Conservation (phyloP, 2,329 filamentous ascomycete species). For the Trichoderma sp. region DNA sequence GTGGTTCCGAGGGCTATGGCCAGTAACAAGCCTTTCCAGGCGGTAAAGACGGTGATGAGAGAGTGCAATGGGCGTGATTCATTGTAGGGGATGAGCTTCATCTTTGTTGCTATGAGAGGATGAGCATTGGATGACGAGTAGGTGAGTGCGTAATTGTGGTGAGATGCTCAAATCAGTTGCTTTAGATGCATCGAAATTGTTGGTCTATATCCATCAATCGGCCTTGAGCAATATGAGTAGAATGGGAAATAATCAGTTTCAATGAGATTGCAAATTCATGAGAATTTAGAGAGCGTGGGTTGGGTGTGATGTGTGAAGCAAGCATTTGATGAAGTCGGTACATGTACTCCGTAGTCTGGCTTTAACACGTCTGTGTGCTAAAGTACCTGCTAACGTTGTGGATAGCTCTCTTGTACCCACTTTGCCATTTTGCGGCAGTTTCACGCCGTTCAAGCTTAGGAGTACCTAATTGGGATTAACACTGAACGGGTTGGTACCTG, state of each 20-base stretch:
- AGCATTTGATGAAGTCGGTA: neutral
- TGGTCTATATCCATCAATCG: fast-evolving
- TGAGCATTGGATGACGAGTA: neutral
- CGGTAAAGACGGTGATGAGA: constrained; percentile 47
- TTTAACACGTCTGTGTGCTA: neutral
- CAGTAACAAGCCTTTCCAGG: constrained; percentile 71
- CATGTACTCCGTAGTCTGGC: neutral
- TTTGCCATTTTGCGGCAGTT: neutral
- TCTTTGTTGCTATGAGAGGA: neutral
- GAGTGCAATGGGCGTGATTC: constrained; percentile 29
- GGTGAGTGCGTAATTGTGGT: neutral
- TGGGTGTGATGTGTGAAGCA: neutral
- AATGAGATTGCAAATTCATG: neutral
- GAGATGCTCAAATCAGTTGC: neutral
- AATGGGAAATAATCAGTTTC: neutral
- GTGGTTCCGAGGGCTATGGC: constrained; percentile 55
- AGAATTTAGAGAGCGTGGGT: neutral
- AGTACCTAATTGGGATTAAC: neutral
- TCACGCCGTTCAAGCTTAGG: neutral
- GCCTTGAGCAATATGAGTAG: neutral
- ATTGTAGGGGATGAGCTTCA: neutral
- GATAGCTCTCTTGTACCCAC: neutral
- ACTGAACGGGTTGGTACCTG: neutral
- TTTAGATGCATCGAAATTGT: neutral
- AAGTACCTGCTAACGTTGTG: neutral